These are phyloP conservation scores for Beauveria australis DNA, from an alignment of 2,329 filamentous ascomycete genomes.

Conservation along the genomic window DNA sequence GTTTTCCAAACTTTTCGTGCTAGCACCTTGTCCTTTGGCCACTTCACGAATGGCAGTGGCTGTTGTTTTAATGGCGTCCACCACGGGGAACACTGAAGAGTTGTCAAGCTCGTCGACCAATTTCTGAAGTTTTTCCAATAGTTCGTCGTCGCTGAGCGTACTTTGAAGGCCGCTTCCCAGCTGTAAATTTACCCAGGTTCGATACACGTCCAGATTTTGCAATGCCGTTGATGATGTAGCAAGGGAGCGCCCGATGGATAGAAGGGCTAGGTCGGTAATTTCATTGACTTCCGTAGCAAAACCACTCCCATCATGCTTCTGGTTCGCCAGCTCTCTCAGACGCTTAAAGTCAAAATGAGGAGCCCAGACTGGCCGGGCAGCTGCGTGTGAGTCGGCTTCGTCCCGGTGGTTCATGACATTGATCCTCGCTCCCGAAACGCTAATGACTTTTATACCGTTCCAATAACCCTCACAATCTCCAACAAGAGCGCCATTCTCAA, in stretches of 20 bases:
- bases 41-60: neutral
- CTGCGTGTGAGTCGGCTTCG: neutral
- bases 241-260: neutral
- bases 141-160: neutral
- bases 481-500: neutral
- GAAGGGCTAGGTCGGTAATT: neutral
- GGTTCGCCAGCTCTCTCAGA: neutral
- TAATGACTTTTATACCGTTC: neutral
- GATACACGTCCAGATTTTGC: neutral
- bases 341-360: neutral
- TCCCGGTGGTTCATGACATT: neutral
- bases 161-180: neutral
- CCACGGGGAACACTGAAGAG: neutral
- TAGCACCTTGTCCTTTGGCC: neutral
- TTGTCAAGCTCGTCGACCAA: neutral
- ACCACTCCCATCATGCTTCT: neutral
- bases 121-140: neutral
- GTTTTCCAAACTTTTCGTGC: neutral
- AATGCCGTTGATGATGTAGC: neutral
- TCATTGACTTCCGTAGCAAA: neutral
- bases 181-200: neutral
- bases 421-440: neutral
- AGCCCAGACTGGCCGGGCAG: neutral
- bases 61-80: neutral
- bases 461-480: neutral